Evolutionary conservation across 129 eudicot genomes (phyloP).

Genomic region (Sambucus nigra): DNA sequence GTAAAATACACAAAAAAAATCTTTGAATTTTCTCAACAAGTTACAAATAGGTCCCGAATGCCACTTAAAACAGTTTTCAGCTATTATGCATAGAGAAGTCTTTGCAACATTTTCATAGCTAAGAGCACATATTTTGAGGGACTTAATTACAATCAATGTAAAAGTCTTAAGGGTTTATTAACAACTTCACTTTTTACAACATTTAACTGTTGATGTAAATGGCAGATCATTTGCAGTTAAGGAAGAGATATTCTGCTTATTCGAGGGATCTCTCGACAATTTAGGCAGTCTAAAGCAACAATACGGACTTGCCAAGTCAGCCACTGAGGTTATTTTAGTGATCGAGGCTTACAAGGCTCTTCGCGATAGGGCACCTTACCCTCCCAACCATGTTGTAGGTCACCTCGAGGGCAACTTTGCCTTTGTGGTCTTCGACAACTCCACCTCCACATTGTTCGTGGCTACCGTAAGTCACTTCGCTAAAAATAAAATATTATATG

Average conservation of each 20-base stretch:
- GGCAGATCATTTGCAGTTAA: conserved; percentile 81
- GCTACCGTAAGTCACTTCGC: conserved; percentile 92
- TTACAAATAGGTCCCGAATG: too few relatives aligned
- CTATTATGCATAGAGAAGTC: too few relatives aligned
- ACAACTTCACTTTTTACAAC: too few relatives aligned
- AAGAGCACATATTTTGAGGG: too few relatives aligned
- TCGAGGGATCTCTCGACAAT: conserved; percentile 86
- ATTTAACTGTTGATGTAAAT: conserved; percentile 2
- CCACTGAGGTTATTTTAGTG: conserved; percentile 76
- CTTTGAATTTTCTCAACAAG: too few relatives aligned
- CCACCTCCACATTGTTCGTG: conserved; percentile 87
- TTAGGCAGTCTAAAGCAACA: conserved; percentile 89
- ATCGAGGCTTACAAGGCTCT: conserved; percentile 92
- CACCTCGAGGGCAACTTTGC: conserved; percentile 80
- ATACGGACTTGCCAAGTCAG: conserved; percentile 82
- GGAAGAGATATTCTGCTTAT: conserved; percentile 88
- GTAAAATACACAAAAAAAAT: too few relatives aligned
- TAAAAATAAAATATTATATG: too few relatives aligned
- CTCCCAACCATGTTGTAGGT: conserved; percentile 88
- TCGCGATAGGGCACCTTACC: conserved; percentile 93
- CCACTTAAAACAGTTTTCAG: too few relatives aligned
- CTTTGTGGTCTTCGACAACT: conserved; percentile 78
- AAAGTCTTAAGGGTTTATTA: too few relatives aligned
- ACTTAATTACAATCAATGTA: too few relatives aligned
- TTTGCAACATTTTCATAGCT: too few relatives aligned